A percentile compares a stretch with the other conserved stretches of the same genome.
These are phyloP conservation scores for Fusarium verticillioides DNA, from an alignment of 2,329 filamentous ascomycete genomes.

Conservation along the genomic window DNA sequence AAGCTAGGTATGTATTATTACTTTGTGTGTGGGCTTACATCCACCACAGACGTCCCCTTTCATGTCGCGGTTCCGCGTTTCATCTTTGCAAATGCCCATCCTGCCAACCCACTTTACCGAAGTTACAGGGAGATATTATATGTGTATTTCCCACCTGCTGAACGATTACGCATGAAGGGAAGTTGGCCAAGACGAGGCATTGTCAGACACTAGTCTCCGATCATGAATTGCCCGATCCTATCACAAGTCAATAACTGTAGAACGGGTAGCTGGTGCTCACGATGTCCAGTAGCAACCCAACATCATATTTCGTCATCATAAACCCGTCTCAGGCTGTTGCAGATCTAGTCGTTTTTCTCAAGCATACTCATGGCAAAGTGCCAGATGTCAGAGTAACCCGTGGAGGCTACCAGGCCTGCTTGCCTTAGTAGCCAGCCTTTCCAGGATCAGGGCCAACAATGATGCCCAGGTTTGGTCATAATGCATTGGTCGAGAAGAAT, in stretches of 20 bases:
- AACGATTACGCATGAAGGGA: not conserved
- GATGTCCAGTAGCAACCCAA: not conserved
- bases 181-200: not conserved
- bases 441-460: constrained; percentile 17
- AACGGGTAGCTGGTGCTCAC: constrained; percentile 2
- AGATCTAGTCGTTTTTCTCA: not conserved
- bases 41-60: constrained; percentile 1
- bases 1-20: not conserved
- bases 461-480: constrained; percentile 36
- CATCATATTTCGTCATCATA: constrained; percentile 36
- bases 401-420: not conserved
- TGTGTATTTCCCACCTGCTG: not conserved
- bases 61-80: constrained; percentile 14
- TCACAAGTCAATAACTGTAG: not conserved
- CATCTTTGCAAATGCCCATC: constrained; percentile 26
- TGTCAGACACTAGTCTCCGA: not conserved
- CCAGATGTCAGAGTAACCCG: not conserved
- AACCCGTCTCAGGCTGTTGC: constrained; percentile 13
- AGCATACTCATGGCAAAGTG: not conserved
- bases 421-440: constrained; percentile 9
- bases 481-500: constrained; percentile 21
- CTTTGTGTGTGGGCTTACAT: constrained; percentile 5
- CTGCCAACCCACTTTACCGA: constrained; percentile 17
- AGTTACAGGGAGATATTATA: constrained; percentile 1
- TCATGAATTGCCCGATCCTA: not conserved